Evolutionary conservation across 768 basidiomycete species (phyloP), one percentile per base, ranked within the genome.

Genomic region (Cytidiella melzeri): DNA sequence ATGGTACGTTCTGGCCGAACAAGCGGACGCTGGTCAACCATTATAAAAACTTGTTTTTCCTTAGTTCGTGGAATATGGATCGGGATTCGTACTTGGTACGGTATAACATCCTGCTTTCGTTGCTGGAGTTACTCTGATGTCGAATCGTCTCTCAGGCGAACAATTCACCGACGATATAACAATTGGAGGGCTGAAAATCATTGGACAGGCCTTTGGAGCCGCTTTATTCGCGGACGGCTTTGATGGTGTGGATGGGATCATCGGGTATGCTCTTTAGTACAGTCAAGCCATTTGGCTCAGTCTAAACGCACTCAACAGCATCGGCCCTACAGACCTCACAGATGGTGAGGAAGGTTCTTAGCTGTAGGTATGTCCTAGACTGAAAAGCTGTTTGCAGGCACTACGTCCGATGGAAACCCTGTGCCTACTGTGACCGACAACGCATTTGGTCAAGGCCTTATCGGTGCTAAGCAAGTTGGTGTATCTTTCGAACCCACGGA

Each of bases 311-410:
- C 6, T 41, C 10, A 42, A 12, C 25, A 52, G 82, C 5, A 73
- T 85, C 50, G 84, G 84, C n/a, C 84, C 84, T 19, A 64, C 66
- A 6, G 71, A 64, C 46, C 69, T 85, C 40, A 84, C 84, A 1
- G 15, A 65, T 42, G 76, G 72, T 59, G 63, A 43, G n/a, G n/a
- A n/a, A n/a, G n/a, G n/a, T 62, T 7, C 45, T 57, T 21, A 40
- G 24, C 38, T 52, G 43, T 44, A 44, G 12, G 43, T 24, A 18
- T n/a, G n/a, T n/a, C n/a, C n/a, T n/a, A 21, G 18, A 23, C 5
- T 38, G 21, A 2, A 28, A 21, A 26, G 9, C 48, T 11, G 2
- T 28, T 18, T 21, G 15, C n/a, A 41, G 45, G 11, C 10, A 47
- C 51, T 20, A 41, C 39, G 2, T 30, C 40, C 11, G 19, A 5